Base-by-base conservation (phyloP, 305 asterid genomes). In the Rubia balearica region DNA sequence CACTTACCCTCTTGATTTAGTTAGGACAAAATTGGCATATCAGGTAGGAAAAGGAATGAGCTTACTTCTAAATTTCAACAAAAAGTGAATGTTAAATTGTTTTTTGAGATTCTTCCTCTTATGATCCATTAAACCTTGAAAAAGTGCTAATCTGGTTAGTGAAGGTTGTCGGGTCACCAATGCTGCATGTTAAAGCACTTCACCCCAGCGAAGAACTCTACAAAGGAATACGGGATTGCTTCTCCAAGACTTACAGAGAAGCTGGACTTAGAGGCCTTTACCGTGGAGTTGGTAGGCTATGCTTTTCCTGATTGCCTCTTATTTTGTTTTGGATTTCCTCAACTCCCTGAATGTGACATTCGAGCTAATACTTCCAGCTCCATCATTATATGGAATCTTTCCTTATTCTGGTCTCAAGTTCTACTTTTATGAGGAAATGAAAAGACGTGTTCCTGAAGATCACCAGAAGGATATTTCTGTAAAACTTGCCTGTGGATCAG, bases 361-460 rank as follows among this genome's bases (percentile, higher is more conserved):
- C 59, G n/a, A 19, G 27, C 67, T 57, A n/a, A 0, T 49, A 30
- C 67, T 77, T 8, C 56, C 92, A 93, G 96, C 96, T 79, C 98
- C 98, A 0, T 87, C 98, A 4, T 90, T 93, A 33, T 89, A 88
- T 66, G 98, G 98, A 62, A 93, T 93, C 69, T 89, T 93, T 72
- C 98, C 98, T 22, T 93, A 93, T 33, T 94, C 98, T 71, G 98
- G 98, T 36, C 75, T 93, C 80, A 93, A 93, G 76, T 93, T 93
- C 75, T 93, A 93, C 66, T 89, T 93, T 85, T 93, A 90, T 21
- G 98, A 93, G 80, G 92, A 88, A 86, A 88, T 93, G 96, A 93
- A 93, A 79, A 87, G 90, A 55, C 92, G 69, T 27, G 98, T 93
- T 66, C 91, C 95, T 1, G 82, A 88, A 65, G 76, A 85, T 41